Evolutionary conservation across 176 grass and related monocot genomes (phyloP).

Genomic region (Microstegium vimineum): DNA sequence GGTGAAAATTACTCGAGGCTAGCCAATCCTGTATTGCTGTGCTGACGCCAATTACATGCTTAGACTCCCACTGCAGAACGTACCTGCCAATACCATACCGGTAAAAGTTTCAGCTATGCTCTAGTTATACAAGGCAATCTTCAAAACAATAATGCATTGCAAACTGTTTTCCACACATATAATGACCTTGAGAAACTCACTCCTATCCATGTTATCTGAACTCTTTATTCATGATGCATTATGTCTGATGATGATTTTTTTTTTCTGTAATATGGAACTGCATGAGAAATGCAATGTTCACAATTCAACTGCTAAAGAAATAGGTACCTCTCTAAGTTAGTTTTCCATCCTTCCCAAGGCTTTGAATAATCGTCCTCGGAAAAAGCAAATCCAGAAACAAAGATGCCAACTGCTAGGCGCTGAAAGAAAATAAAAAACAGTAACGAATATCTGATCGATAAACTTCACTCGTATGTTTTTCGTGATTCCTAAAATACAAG

Average conservation of each 20-base stretch:
- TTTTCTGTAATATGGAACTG: background rate
- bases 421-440: conserved; percentile 31
- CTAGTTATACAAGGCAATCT: background rate
- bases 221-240: background rate
- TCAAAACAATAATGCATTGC: background rate
- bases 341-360: conserved; percentile 87
- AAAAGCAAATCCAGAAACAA: conserved; percentile 81
- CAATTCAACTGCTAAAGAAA: background rate
- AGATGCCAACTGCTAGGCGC: conserved; percentile 83
- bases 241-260: background rate
- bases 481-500: background rate
- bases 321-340: conserved; percentile 81
- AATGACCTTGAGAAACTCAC: background rate
- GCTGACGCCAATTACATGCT: conserved; percentile 75
- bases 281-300: background rate
- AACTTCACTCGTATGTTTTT: background rate
- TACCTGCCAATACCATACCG: conserved; percentile 51
- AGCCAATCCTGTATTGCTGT: conserved; percentile 94
- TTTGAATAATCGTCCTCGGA: conserved; percentile 67
- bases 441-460: conserved; percentile 11
- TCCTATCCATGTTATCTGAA: background rate
- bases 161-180: background rate
- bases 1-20: conserved; percentile 62
- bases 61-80: conserved; percentile 84
- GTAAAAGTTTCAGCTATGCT: background rate